A percentile compares a stretch with the other conserved stretches of the same genome.
phyloP scores from a whole-genome alignment of 805 yeast species.

The Candida ipomoeae region DNA sequence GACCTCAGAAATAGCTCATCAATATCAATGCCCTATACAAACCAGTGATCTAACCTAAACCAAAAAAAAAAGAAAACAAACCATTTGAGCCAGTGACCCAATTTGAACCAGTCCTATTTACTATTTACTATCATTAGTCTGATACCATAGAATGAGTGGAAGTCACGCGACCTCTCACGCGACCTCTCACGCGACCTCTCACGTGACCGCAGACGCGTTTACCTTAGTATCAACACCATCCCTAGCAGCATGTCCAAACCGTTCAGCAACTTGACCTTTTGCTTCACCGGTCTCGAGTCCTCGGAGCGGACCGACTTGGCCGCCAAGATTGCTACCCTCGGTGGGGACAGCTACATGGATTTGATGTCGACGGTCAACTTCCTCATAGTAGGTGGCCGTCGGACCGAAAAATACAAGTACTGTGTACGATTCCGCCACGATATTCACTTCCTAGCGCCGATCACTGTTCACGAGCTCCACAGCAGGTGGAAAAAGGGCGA shows the following conservation, averaged over 20 bases:
- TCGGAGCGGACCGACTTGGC: constrained; percentile 41
- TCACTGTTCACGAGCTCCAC: constrained; percentile 42
- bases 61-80: too few species aligned
- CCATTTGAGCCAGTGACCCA: too few species aligned
- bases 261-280: constrained; percentile 47
- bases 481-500: constrained; percentile 52
- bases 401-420: constrained; percentile 53
- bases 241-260: constrained; percentile 27
- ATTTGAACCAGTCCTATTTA: too few species aligned
- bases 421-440: constrained; percentile 51
- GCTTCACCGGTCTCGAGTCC: constrained; percentile 51
- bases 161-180: background rate
- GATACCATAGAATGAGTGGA: too few species aligned
- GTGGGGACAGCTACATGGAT: constrained; percentile 55
- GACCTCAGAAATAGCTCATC: too few species aligned
- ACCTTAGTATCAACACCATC: background rate
- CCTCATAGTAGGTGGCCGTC: constrained; percentile 54
- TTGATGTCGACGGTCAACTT: constrained; percentile 58
- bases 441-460: constrained; percentile 50
- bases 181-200: background rate
- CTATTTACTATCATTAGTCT: too few species aligned
- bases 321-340: constrained; percentile 47
- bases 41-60: too few species aligned
- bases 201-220: background rate
- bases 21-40: too few species aligned